Evolutionary conservation across 495 filamentous ascomycete species (phyloP), one percentile per base, ranked within the genome.

Genomic region (Tuber indicum): DNA sequence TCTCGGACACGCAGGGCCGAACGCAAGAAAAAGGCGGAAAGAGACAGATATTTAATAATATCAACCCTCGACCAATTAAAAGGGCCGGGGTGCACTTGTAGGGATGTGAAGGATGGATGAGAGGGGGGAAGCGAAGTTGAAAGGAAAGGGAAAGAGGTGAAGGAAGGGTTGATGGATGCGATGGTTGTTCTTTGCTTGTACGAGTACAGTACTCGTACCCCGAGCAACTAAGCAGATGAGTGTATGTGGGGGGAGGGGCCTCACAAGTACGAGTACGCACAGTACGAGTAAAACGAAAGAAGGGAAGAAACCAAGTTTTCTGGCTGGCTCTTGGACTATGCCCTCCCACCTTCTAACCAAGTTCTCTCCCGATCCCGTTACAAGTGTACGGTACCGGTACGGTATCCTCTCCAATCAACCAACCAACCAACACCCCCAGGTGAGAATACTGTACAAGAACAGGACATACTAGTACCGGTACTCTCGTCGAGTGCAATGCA

Each of bases 121-220:
- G 75, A 72, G 58, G 14, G 70, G 32, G 70, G 9, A 26, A 45
- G 58, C 42, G 21, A 70, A 71, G 73, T n/a, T 42, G 42, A 66
- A 77, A 44, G 66, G 73, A 49, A 47, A 44, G 41, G 70, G 32
- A 21, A 75, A 36, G 41, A 44, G 69, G 17, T 44, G 62, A 74
- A 47, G 78, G 77, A 72, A 79, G 71, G 70, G 49, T 26, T 52
- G 1, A 32, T 32, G 32, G 32, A 32, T 32, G 32, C 32, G 32
- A 32, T 32, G 39, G 49, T 49, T 21, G 76, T 73, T 79, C 78
- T 80, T 79, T 80, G 75, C 78, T 3, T 32, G 32, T 32, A n/a
- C n/a, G n/a, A n/a, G n/a, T n/a, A n/a, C n/a, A n/a, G n/a, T n/a
- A 32, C 32, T 32, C 0, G 32, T 32, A 32, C 32, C 32, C 32